Evolutionary conservation across 2,329 filamentous ascomycete genomes (phyloP), one percentile per base, ranked within the genome.

Genomic region (Amesomyces nigricolor): DNA sequence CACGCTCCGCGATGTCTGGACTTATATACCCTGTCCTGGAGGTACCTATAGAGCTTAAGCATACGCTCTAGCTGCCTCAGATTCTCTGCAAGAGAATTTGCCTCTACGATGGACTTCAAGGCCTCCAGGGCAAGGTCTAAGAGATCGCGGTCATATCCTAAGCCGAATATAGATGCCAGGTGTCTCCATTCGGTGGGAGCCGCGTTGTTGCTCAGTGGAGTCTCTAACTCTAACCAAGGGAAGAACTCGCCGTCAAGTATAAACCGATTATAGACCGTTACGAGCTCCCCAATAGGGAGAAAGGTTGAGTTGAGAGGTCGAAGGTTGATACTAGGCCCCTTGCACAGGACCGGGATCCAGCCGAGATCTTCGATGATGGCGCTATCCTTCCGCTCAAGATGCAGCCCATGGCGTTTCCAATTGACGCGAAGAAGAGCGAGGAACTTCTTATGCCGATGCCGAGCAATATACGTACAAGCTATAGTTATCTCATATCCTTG

Each of bases 191-290:
- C 39, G 29, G 38, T 44, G 39, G 39, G 26, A 44, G 48, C 39
- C 38, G 48, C 39, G 22, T 51, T 44, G 39, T 51, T 51, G 48
- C 26, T 44, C n/a, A 51, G 38, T 22, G 39, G 48, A 37, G 38
- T 44, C 22, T 51, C 38, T 37, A 51, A 35, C 48, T 22, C 26
- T 26, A 51, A 51, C 48, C 48, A 51, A 37, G 48, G 48, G 11
- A 51, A 51, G 17, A 51, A 51, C 48, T 51, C 48, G 38, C 48
- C 48, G 29, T 51, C 38, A 44, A 51, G 48, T 38, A 51, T 43
- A 10, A 43, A 51, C 39, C 16, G 16, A 51, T 44, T 8, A 44
- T n/a, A 42, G 26, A 51, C 39, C 48, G 38, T 43, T 26, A 51
- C 38, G 26, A 51, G 38, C 39, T 51, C 48, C n/a, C 17, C 14